Conservation (phyloP, 2,329 filamentous ascomycete species). For the Phialemoniopsis sp. region DNA sequence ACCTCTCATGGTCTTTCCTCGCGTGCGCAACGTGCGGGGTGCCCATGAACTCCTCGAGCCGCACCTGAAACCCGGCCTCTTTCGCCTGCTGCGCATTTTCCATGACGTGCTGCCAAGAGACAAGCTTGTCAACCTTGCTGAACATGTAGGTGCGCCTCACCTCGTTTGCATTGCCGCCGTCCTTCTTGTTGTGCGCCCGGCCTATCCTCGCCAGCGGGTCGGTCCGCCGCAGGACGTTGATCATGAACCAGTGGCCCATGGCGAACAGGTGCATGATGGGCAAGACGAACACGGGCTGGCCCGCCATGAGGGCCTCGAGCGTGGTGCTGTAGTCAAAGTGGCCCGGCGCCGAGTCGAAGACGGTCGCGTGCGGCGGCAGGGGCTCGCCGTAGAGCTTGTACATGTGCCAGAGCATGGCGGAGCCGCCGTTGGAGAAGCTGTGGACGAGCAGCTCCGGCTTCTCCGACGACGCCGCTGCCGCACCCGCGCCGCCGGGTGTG, state of each 20-base stretch:
- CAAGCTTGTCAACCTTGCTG: constrained; percentile 40
- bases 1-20: constrained; percentile 38
- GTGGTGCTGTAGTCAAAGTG: constrained; percentile 31
- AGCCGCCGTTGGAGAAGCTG: constrained; percentile 49
- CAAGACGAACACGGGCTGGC: constrained; percentile 17
- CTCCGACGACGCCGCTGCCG: constrained; percentile 9
- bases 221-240: constrained; percentile 14
- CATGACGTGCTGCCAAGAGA: constrained; percentile 42
- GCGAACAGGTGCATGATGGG: constrained; percentile 29
- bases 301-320: constrained; percentile 32
- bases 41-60: constrained; percentile 38
- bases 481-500: constrained; percentile 7
- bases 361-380: constrained; percentile 35
- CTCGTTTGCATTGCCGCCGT: constrained; percentile 26
- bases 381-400: constrained; percentile 21
- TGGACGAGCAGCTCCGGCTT: constrained; percentile 38
- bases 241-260: constrained; percentile 21
- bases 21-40: constrained; percentile 48
- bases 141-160: constrained; percentile 48
- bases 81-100: constrained; percentile 37
- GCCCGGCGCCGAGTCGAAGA: constrained; percentile 47
- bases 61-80: constrained; percentile 32
- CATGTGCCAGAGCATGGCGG: constrained; percentile 32
- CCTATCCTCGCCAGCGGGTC: constrained; percentile 21
- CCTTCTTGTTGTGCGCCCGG: constrained; percentile 27